Base-by-base conservation (phyloP, 768 basidiomycete genomes). In the Floccularia luteovirens region DNA sequence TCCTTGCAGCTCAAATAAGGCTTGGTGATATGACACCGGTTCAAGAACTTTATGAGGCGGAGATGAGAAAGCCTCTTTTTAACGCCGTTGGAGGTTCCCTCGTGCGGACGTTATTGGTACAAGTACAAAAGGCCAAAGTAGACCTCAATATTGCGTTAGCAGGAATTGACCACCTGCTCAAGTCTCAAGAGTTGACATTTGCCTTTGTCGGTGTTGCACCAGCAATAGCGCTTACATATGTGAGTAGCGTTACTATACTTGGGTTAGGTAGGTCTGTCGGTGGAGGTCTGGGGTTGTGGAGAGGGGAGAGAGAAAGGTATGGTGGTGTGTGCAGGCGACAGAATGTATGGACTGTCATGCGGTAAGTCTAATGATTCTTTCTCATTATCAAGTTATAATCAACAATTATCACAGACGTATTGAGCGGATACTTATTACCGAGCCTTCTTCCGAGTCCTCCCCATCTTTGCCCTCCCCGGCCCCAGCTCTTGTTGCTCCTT, bases 191-290 rank as follows among this genome's bases (percentile, higher is more conserved):
- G 55, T 68, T 96, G 31, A 96, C 91, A 1, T 99, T 99, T 51
- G 94, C 88, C 4, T 97, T 97, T 52, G 91, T 97, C 44, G 93
- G 93, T 48, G 84, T 98, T 12, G 92, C 94, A 0, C 94, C 94
- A 6, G 82, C 86, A 0, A 61, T 97, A 36, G 75, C 82, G 3
- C 64, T 98, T 24, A 74, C 92, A 2, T 93, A 92, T 48, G 66
- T 81, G 1, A 43, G 72, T 2, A 69, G 72, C 12, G 77, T 76
- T 6, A n/a, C n/a, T n/a, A n/a, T n/a, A n/a, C n/a, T n/a, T n/a
- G 79, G 74, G 55, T 22, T 82, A 2, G 49, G 62, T 8, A 59
- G 61, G 1, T 42, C 85, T 1, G 77, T 75, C 63, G 60, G 59
- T 0, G 72, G 74, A 5, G 69, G 73, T 1, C 62, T 62, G 21